Base-by-base conservation (phyloP, 2,329 filamentous ascomycete genomes). In the Arachnopeziza araneosa region DNA sequence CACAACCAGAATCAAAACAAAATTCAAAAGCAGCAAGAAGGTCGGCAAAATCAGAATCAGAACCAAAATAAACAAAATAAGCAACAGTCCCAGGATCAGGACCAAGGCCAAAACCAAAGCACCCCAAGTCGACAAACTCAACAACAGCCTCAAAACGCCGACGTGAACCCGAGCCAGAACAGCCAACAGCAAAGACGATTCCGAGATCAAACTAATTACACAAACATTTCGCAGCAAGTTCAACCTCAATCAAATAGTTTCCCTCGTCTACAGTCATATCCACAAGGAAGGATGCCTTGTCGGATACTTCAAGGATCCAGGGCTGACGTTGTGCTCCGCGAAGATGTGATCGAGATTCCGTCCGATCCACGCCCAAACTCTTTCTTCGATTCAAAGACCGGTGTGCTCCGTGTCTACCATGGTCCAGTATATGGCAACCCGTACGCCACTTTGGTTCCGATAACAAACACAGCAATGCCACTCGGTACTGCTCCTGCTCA, bases 291-390 rank as follows among this genome's bases (percentile, higher is more conserved):
- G 17, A 57, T 52, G 50, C 30, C 50, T 50, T 48, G 49, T 58
- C 54, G 26, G 7, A 8, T 53, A 55, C 24, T 57, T 23, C 19
- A 52, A 48, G 24, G 24, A 1, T 26, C 50, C 2, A 36, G 76
- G 24, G 75, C 80, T 24, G 75, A 81, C 54, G 76, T 83, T 21
- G 69, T 85, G 36, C 77, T 83, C 57, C 76, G 83, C 1, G 83
- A 86, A 67, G 80, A 84, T 62, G 76, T 82, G 1, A 72, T 85
- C 22, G 82, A 85, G 64, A 73, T 71, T 1, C 73, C 75, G 2
- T 73, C 78, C 51, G 83, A 85, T 63, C 83, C 83, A 9, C 75
- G 76, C 1, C 84, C 83, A 14, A 87, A 86, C 66, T 81, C 83
- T 50, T 86, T 82, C 67, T 81, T 80, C 66, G 83, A 86, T 65